A percentile compares a stretch with the other conserved stretches of the same genome.
phyloP scores from a whole-genome alignment of 1,139 yeast species.

The Saccharomycopsis hybrid region DNA sequence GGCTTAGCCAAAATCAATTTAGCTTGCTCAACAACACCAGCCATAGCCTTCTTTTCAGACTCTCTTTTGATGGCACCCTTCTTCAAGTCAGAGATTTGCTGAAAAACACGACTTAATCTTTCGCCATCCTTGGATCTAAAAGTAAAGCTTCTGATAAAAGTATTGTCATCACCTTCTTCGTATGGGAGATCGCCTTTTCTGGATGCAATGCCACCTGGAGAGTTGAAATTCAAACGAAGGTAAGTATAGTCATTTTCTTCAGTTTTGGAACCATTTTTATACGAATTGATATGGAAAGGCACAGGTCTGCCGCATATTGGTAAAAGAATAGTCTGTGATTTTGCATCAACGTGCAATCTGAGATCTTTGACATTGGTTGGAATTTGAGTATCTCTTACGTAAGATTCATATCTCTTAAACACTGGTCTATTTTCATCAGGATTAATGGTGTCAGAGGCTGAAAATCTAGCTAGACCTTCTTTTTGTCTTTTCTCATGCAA shows the following conservation, averaged over 20 bases:
- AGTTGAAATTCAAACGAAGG: conserved; percentile 82
- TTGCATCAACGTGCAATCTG: conserved; percentile 80
- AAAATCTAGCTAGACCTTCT: conserved; percentile 74
- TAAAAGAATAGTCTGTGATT: conserved; percentile 79
- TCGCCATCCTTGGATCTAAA: conserved; percentile 87
- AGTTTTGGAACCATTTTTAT: conserved; percentile 89
- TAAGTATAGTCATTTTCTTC: conserved; percentile 96
- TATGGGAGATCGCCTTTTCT: conserved; percentile 73
- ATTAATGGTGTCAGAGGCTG: conserved; percentile 67
- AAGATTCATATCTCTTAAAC: conserved; percentile 89
- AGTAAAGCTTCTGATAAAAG: conserved; percentile 82
- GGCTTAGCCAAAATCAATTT: conserved; percentile 74
- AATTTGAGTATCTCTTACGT: conserved; percentile 85
- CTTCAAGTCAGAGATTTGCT: conserved; percentile 87
- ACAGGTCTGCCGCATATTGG: conserved; percentile 97
- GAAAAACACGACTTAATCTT: conserved; percentile 85
- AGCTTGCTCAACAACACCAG: conserved; percentile 93
- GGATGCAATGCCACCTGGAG: conserved; percentile 73
- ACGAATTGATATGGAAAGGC: conserved; percentile 92
- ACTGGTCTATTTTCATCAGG: conserved; percentile 62
- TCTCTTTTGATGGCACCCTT: conserved; percentile 89
- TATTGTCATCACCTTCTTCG: conserved; percentile 80
- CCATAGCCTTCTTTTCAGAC: conserved; percentile 83
- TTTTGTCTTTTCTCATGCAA: conserved; percentile 81
- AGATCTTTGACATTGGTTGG: conserved; percentile 79